A percentile compares a stretch with the other conserved stretches of the same genome.
These are phyloP conservation scores for Hypoxylon rickii DNA, from an alignment of 495 filamentous ascomycete species.

Conservation along the genomic window DNA sequence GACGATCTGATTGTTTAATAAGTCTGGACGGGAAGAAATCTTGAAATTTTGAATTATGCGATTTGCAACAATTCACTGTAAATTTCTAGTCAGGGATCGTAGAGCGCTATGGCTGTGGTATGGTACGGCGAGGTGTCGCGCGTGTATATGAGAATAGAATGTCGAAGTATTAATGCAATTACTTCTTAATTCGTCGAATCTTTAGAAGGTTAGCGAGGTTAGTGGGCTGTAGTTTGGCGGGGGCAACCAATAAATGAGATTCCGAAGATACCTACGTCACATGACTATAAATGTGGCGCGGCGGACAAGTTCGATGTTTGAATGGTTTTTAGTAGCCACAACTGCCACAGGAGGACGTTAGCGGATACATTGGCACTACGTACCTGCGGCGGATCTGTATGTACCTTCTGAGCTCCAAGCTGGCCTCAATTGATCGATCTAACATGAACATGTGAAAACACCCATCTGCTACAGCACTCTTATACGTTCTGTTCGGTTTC, in stretches of 20 bases:
- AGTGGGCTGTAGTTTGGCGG: constrained; percentile 29
- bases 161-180: too few species aligned
- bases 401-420: constrained; percentile 30
- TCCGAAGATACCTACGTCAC: constrained; percentile 3
- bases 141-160: too few species aligned
- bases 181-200: too few species aligned
- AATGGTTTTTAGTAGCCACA: not conserved
- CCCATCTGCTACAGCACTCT: constrained; percentile 4
- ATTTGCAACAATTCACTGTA: too few species aligned
- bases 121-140: too few species aligned
- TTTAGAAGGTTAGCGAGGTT: constrained; percentile 9
- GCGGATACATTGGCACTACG: too few species aligned
- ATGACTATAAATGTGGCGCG: constrained; percentile 3
- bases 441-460: constrained; percentile 17
- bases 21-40: too few species aligned
- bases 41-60: too few species aligned
- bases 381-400: too few species aligned
- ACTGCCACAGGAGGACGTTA: too few species aligned
- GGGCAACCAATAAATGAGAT: constrained; percentile 16
- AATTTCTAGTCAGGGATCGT: too few species aligned
- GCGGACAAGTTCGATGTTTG: not conserved
- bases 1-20: not conserved
- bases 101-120: too few species aligned
- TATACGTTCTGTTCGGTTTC: not conserved
- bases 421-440: constrained; percentile 36